Evolutionary conservation across 2,329 filamentous ascomycete genomes (phyloP).

Genomic region (Fusarium agapanthi): DNA sequence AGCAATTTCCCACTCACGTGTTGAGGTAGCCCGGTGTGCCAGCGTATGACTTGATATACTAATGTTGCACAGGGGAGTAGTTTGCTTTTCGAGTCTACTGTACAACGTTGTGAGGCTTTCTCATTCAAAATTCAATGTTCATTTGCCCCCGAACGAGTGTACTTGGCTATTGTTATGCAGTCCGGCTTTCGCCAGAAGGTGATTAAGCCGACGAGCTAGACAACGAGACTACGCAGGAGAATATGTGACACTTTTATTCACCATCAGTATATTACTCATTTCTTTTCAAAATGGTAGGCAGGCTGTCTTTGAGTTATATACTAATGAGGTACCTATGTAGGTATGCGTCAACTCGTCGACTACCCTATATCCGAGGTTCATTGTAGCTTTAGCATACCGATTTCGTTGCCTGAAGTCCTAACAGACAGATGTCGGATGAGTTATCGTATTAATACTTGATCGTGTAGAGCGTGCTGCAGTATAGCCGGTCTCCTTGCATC

Average conservation of each 20-base stretch:
- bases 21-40: not conserved
- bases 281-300: not conserved
- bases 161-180: not conserved
- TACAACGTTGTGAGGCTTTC: not conserved
- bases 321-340: not conserved
- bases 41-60: not conserved
- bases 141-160: not conserved
- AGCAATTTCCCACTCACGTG: not conserved
- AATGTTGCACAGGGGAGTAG: not conserved
- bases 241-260: not conserved
- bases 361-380: not conserved
- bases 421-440: not conserved
- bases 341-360: not conserved
- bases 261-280: not conserved
- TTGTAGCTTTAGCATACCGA: no score
- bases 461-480: not conserved
- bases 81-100: not conserved
- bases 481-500: not conserved
- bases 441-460: not conserved
- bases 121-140: not conserved
- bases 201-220: not conserved
- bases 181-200: not conserved
- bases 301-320: not conserved
- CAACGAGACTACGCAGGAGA: not conserved
- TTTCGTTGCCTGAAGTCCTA: not conserved